These are phyloP conservation scores for Trapa bicornis DNA, from an alignment of 345 rosid species.

Conservation along the genomic window DNA sequence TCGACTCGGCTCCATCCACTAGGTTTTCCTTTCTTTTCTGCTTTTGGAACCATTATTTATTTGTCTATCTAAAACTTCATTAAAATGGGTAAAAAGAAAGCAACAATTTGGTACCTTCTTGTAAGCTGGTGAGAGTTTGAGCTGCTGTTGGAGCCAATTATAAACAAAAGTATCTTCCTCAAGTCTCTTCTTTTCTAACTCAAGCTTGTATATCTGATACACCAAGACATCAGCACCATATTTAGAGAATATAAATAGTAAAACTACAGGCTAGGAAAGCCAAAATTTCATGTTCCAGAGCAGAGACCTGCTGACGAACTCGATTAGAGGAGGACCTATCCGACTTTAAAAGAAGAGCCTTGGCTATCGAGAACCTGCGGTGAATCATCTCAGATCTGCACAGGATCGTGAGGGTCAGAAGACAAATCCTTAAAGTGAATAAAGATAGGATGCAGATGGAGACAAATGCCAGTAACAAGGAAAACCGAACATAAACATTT, in stretches of 20 bases:
- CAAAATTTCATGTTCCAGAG: conserved; percentile 8
- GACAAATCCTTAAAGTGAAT: neutral
- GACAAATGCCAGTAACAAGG: neutral
- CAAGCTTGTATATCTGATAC: conserved; percentile 63
- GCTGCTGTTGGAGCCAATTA: conserved; percentile 90
- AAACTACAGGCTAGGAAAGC: neutral
- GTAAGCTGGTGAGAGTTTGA: conserved; percentile 84
- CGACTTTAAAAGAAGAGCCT: conserved; percentile 71
- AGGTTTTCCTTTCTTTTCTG: too few relatives aligned
- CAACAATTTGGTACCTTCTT: conserved; percentile 41
- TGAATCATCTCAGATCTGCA: conserved; percentile 62
- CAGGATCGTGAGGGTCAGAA: neutral
- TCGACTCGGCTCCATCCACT: too few relatives aligned
- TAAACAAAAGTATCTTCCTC: conserved; percentile 81
- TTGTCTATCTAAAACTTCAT: neutral
- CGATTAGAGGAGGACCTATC: conserved; percentile 81
- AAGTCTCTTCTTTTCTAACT: conserved; percentile 72
- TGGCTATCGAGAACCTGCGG: conserved; percentile 71
- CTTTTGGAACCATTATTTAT: neutral
- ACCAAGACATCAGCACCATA: conserved; percentile 8
- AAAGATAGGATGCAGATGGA: neutral
- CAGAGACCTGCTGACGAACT: conserved; percentile 61
- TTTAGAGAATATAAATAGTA: neutral
- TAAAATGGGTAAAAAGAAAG: neutral
- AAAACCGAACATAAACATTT: neutral